Evolutionary conservation across 176 grass and related monocot species (phyloP).

Genomic region (Pharus latifolius): DNA sequence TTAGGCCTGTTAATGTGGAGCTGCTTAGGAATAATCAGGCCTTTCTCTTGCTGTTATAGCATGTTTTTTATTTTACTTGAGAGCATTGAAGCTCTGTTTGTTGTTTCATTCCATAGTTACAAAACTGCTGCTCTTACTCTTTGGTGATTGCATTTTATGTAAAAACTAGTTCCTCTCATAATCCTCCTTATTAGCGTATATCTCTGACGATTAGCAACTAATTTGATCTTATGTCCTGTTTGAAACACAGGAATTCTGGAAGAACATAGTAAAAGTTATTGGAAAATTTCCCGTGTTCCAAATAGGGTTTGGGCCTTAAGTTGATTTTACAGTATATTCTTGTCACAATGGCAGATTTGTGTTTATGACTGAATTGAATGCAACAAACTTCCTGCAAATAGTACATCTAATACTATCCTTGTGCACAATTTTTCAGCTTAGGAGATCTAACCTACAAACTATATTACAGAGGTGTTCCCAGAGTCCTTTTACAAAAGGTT

Average conservation of each 20-base stretch:
- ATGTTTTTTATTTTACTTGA: slow-evolving; percentile 9
- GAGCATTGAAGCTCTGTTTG: slow-evolving; percentile 22
- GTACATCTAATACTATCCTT: neutral
- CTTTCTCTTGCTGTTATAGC: slow-evolving; percentile 45
- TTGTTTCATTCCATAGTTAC: slow-evolving; percentile 30
- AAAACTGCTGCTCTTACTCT: neutral
- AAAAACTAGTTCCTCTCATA: neutral
- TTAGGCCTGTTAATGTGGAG: neutral
- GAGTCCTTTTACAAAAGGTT: neutral
- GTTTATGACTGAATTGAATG: no score
- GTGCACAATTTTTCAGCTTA: neutral
- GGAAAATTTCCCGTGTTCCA: no score
- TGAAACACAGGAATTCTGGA: no score
- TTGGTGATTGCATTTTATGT: slow-evolving; percentile 18
- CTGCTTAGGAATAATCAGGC: slow-evolving; percentile 26
- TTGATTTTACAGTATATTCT: neutral
- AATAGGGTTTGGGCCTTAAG: neutral
- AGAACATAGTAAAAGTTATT: no score
- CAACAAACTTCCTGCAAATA: neutral
- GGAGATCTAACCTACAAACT: neutral
- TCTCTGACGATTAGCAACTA: no score
- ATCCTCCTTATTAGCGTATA: neutral
- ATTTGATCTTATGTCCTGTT: no score
- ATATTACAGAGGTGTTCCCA: neutral
- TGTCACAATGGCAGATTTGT: no score